Conservation (phyloP, 202 grass and related monocot species). For the Cymbopogon flexuosus region DNA sequence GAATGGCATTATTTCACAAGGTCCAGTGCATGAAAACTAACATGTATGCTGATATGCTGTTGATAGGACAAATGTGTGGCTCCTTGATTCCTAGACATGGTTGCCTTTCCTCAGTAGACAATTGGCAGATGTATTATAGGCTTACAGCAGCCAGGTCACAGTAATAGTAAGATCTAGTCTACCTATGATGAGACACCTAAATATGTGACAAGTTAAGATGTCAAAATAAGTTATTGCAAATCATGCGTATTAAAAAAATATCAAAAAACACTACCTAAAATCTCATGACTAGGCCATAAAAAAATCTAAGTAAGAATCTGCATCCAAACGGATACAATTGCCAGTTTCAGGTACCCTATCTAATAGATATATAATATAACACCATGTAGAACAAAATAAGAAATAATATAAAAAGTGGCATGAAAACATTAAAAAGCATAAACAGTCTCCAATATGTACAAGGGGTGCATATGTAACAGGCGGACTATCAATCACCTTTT, state of each 20-base stretch:
- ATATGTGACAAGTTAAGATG: not conserved
- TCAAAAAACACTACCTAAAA: not conserved
- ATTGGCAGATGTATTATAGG: not conserved
- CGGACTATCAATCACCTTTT: slow-evolving; percentile 46
- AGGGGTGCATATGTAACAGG: slow-evolving; percentile 2
- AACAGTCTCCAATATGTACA: not conserved
- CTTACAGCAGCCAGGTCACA: not conserved
- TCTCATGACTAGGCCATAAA: not conserved
- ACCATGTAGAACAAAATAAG: not conserved
- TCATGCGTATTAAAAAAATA: slow-evolving; percentile 4
- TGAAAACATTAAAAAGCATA: not conserved
- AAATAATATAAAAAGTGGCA: not conserved
- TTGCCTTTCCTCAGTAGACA: slow-evolving; percentile 2
- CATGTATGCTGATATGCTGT: not conserved
- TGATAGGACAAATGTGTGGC: not conserved
- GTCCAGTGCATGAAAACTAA: not conserved
- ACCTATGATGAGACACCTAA: not conserved
- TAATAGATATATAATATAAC: not conserved
- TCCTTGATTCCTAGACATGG: slow-evolving; percentile 11
- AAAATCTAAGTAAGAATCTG: not conserved
- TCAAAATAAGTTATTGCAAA: not conserved
- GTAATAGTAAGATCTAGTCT: not conserved
- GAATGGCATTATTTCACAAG: not conserved
- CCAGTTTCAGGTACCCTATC: not conserved
- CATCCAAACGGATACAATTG: not conserved